Base-by-base conservation (phyloP, 805 yeast species). In the Saccharomycopsis babjevae region DNA sequence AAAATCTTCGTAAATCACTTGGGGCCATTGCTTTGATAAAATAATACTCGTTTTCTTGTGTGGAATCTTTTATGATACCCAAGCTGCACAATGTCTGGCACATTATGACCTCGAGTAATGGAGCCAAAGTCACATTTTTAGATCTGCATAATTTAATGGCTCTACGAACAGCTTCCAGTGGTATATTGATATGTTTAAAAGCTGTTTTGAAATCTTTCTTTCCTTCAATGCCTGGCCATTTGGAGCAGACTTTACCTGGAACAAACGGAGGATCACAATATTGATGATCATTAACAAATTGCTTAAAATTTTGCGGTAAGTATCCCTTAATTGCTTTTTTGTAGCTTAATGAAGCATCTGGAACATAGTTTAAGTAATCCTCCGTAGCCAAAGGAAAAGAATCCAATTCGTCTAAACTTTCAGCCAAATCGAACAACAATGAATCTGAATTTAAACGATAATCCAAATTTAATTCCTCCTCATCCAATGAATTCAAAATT, bases 301-400 rank as follows among this genome's bases (percentile, higher is more conserved):
- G 28, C 7, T n/a, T 22, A 11, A 55, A 25, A n/a, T 10, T 10
- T 1, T 55, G 34, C 13, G 57, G 57, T n/a, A 55, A 55, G 20
- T 28, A 38, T 38, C 34, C 18, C 43, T 55, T 55, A 20, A 55
- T 22, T 11, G 20, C 32, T 22, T 36, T 55, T 55, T 55, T 55
- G 28, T 20, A 25, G 25, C 50, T 34, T 10, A 55, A 36, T 39
- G 28, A 20, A 36, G 16, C n/a, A 38, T 38, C 57, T 38, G 57
- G 57, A 11, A 38, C 50, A 55, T 38, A 55, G 43, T 39, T 22
- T 55, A 55, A 20, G 28, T 55, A 55, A 11, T 39, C 57, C 38
- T 55, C 57, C 20, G 57, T 39, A 39, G 57, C 50, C 28, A 55
- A 38, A 16, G 57, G 57, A 36, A 55, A 55, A 38, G 50, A 39